phyloP scores from a whole-genome alignment of 2,329 filamentous ascomycete genomes.

The Colletotrichum scovillei region DNA sequence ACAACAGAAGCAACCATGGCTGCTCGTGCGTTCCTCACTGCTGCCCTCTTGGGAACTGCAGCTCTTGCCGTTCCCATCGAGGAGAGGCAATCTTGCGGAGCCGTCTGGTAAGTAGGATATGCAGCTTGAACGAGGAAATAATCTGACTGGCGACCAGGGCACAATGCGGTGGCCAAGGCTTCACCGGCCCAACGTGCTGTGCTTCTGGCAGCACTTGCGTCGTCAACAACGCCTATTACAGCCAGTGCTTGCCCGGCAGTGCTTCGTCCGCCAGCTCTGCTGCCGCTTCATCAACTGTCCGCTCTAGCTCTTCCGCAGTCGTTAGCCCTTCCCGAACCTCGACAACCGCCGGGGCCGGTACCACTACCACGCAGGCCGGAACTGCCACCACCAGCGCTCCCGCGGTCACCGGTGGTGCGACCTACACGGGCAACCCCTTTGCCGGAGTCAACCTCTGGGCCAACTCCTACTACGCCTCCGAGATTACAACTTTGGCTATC shows the following conservation, averaged over 20 bases:
- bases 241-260: conserved; percentile 46
- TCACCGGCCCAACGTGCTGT: conserved; percentile 58
- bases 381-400: conserved; percentile 39
- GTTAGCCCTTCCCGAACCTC: conserved; percentile 50
- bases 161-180: conserved; percentile 60
- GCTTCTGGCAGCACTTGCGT: conserved; percentile 51
- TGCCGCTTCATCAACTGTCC: conserved; percentile 19
- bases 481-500: conserved; percentile 67
- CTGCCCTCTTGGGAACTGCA: conserved; percentile 36
- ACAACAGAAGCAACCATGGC: conserved; percentile 27
- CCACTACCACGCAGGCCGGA: conserved; percentile 39
- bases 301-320: conserved; percentile 38
- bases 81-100: conserved; percentile 52
- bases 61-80: conserved; percentile 55
- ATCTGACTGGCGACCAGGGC: conserved; percentile 37
- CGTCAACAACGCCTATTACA: conserved; percentile 51
- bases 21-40: conserved; percentile 27
- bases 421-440: conserved; percentile 67
- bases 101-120: conserved; percentile 44
- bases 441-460: conserved; percentile 61
- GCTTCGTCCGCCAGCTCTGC: conserved; percentile 36
- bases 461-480: conserved; percentile 66
- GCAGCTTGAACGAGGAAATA: neutral
- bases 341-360: conserved; percentile 41
- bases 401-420: conserved; percentile 48